Percentiles rank a stretch among this genome's conserved stretches.
phyloP scores from a whole-genome alignment of 2,329 filamentous ascomycete species.

The Colletotrichum eleusines region DNA sequence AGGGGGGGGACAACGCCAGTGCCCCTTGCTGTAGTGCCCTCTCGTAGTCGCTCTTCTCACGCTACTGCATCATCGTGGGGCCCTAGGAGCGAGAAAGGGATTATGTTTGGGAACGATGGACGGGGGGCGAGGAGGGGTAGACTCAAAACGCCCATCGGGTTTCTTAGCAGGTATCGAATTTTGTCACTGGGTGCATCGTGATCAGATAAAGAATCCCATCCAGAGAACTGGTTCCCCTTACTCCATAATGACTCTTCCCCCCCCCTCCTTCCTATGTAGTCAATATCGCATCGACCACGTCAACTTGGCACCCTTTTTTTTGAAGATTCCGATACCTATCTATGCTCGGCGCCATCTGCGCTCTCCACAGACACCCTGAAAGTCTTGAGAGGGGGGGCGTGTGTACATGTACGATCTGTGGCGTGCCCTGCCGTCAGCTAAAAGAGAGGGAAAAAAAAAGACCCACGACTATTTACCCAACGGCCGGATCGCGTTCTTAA shows the following conservation, averaged over 20 bases:
- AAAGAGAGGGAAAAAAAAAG: too few species aligned
- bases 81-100: slow-evolving; percentile 2
- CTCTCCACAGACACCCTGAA: not conserved
- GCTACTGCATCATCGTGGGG: slow-evolving; percentile 19
- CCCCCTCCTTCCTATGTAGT: too few species aligned
- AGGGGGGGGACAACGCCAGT: not conserved
- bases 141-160: slow-evolving; percentile 29
- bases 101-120: not conserved
- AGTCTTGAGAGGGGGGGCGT: not conserved
- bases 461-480: too few species aligned
- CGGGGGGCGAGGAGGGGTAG: not conserved
- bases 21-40: slow-evolving; percentile 14
- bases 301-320: too few species aligned
- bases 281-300: not conserved
- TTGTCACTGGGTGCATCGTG: slow-evolving; percentile 16
- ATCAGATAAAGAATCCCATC: slow-evolving; percentile 33
- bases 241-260: slow-evolving; percentile 3
- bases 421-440: not conserved
- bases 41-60: not conserved
- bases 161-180: slow-evolving; percentile 23
- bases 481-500: not conserved
- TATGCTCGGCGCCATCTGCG: not conserved
- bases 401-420: not conserved
- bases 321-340: too few species aligned
- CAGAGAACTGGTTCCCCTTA: not conserved